A percentile compares a stretch with the other conserved stretches of the same genome.
phyloP scores from a whole-genome alignment of 495 filamentous ascomycete genomes.

The Aspergillus steynii region DNA sequence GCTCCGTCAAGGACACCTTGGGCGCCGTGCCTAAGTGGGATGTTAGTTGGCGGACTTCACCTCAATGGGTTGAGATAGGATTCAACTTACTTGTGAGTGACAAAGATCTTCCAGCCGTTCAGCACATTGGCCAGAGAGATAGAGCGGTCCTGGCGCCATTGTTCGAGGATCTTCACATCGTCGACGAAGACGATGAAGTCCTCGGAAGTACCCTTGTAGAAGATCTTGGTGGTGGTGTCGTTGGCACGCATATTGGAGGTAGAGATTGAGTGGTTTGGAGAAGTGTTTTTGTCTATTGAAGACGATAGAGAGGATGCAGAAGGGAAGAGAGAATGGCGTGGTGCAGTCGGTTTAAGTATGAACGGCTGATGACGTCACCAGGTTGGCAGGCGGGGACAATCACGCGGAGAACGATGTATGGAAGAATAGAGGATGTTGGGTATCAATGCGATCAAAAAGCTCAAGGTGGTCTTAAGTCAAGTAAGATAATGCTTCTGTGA shows the following conservation, averaged over 20 bases:
- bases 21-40: slow-evolving; percentile 68
- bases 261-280: background rate
- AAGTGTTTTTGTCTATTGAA: background rate
- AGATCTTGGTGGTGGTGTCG: slow-evolving; percentile 71
- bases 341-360: background rate
- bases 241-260: slow-evolving; percentile 74
- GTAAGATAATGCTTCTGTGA: too few species aligned
- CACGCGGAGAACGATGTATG: background rate
- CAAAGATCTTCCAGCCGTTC: slow-evolving; percentile 84
- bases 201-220: slow-evolving; percentile 85
- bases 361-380: background rate
- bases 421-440: background rate
- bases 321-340: slow-evolving; percentile 14
- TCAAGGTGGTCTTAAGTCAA: background rate
- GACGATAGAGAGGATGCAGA: slow-evolving; percentile 16
- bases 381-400: background rate
- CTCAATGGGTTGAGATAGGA: background rate
- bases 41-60: background rate
- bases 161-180: slow-evolving; percentile 64
- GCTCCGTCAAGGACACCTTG: slow-evolving; percentile 78
- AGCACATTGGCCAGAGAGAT: slow-evolving; percentile 83
- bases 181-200: slow-evolving; percentile 94
- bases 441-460: background rate
- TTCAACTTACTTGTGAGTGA: slow-evolving; percentile 77
- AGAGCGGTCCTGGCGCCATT: slow-evolving; percentile 81